Evolutionary conservation across 2,329 filamentous ascomycete species (phyloP), one percentile per base, ranked within the genome.

Genomic region (Cladophialophora psammophila): DNA sequence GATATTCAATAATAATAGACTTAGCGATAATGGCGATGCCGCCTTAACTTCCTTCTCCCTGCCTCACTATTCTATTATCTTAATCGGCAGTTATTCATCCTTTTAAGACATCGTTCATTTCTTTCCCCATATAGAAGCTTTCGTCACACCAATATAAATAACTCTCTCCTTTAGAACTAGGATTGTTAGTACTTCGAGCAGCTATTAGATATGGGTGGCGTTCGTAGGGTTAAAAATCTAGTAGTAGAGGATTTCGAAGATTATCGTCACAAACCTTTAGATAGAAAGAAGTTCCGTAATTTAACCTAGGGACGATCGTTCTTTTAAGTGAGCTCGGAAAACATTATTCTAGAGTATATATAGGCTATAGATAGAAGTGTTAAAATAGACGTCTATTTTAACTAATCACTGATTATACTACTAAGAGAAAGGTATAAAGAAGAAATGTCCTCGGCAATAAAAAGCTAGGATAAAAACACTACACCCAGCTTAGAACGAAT

Each of bases 211-310:
- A 53, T 53, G n/a, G 50, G n/a, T 34, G 38, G 38, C 38, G 38
- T 40, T 40, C 38, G 38, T 40, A 53, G 32, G 8, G 32, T 53
- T 53, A 34, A 53, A 53, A 53, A n/a, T 53, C n/a, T 53, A 53
- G 13, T 3, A 8, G 50, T 34, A 34, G 50, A 53, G n/a, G 50
- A 53, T 34, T 53, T 53, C 50, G 50, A 53, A 34, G 34, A 35
- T 66, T 56, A 20, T 38, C 61, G 32, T 55, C 64, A 40, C 12
- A 40, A 40, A 40, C 38, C 38, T 40, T 40, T 40, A 12, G 38
- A 12, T 40, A 9, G 38, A 40, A 13, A 40, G 38, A 40, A 40
- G 38, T 40, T 40, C 38, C 38, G 38, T 40, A 40, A 40, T 42
- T 42, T 42, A 42, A 15, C 12, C 38, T 13, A 42, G 38, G 38